Base-by-base conservation (phyloP, 495 filamentous ascomycete genomes). In the Penicillium odoratum region DNA sequence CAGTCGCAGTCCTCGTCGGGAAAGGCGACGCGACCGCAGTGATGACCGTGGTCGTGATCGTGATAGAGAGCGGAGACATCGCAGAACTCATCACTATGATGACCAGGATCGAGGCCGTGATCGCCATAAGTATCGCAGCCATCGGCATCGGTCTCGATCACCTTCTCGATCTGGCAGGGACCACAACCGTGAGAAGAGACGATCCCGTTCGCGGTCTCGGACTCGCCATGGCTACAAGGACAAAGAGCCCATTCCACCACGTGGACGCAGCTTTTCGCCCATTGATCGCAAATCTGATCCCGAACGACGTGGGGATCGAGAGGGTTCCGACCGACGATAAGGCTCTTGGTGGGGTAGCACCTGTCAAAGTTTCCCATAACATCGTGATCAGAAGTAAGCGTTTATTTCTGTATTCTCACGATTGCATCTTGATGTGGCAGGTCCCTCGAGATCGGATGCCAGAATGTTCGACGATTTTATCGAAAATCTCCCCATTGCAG, bases 71-170 rank as follows among this genome's bases (percentile, higher is more conserved):
- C 68, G 68, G 26, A 68, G 68, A 55, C 69, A 72, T 53, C 67
- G 67, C 34, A 66, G 76, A 52, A 65, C 67, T 45, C 67, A 63
- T 15, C 71, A 75, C 43, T 68, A 74, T 7, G 38, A 28, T 9
- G 56, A 62, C 2, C 58, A 69, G 31, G 71, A 72, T 5, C 69
- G 66, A 34, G 58, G 64, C 15, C 61, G 65, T 40, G 54, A 64
- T 18, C 61, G 61, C 25, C 65, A 64, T 54, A 21, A 21, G 21
- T 70, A 68, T 53, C 71, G 63, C 25, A 70, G 74, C 46, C 66
- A 74, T 54, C 68, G 68, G 18, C 69, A 49, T 69, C 57, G 72
- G 26, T 75, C 76, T 11, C 58, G 69, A 34, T 75, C 74, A 30
- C 63, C 61, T 8, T 74, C 76, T 9, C 59, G 69, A 31, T 75